Conservation (phyloP, 768 basidiomycete species). For the Hypholoma fasciculare region DNA sequence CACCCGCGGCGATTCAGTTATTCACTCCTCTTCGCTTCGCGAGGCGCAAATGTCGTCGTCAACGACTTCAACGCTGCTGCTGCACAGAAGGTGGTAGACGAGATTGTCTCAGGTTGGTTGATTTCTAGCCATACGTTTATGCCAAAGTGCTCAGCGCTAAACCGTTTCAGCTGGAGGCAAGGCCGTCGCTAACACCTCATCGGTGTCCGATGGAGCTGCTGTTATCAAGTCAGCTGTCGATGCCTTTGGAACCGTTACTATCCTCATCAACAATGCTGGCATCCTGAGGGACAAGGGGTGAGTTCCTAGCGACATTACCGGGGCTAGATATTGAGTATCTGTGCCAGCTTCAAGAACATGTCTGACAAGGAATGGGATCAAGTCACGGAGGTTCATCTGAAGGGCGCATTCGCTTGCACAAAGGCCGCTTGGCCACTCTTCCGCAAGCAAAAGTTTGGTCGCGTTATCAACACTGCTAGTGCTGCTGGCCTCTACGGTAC, state of each 20-base stretch:
- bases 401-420: conserved; percentile 89
- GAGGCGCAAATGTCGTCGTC: conserved; percentile 92
- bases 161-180: conserved; percentile 77
- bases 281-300: conserved; percentile 83
- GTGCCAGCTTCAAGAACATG: conserved; percentile 91
- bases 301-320: background rate
- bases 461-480: conserved; percentile 92
- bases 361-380: conserved; percentile 93
- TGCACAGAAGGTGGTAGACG: conserved; percentile 89
- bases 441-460: conserved; percentile 92
- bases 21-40: conserved; percentile 86
- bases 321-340: background rate
- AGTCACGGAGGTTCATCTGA: conserved; percentile 86
- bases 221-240: conserved; percentile 87
- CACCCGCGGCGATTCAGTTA: conserved; percentile 51
- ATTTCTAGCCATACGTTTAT: background rate
- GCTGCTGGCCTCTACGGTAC: conserved; percentile 91
- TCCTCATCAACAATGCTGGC: conserved; percentile 96
- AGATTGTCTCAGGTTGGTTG: conserved; percentile 74
- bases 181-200: conserved; percentile 85
- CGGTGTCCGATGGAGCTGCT: conserved; percentile 81
- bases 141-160: background rate
- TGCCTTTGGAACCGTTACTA: conserved; percentile 80
- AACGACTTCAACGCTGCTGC: conserved; percentile 90
- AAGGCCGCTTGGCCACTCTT: conserved; percentile 97